Base-by-base conservation (phyloP, 352 stramenopile genomes). In the Halophytophthora polymorphica region DNA sequence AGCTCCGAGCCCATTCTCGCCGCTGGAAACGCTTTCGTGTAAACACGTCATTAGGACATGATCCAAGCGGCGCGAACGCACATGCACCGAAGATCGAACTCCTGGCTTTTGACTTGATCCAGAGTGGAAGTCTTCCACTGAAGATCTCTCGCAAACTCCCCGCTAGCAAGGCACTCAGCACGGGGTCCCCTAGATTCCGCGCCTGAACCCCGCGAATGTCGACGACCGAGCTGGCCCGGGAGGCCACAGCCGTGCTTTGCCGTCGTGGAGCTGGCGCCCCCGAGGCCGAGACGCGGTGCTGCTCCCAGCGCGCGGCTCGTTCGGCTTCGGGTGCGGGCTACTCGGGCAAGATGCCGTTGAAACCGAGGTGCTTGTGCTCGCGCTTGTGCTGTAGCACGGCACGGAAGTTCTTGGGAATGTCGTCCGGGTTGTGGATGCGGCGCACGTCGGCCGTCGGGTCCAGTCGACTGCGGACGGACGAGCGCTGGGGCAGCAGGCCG, bases 361-460 rank as follows among this genome's bases (percentile, higher is more conserved):
- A 73, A 4, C 50, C 55, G 29, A 52, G 59, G 21, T 59, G 49
- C 21, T 59, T 58, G 45, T 70, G 64, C n/a, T 72, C 59, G 25
- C 58, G 61, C 36, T 80, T 77, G 41, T 80, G 68, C 45, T 88
- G 73, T 35, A 90, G 42, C 45, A 85, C 73, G 8, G 66, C 54
- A 25, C 75, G 77, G 39, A 87, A 86, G 50, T 62, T 86, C 56
- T 91, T 91, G 31, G 80, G 80, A 34, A 91, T 82, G 34, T 86
- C 66, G 42, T 85, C 69, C 5, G 78, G 77, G 25, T 80, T 79
- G 64, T 91, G 76, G 38, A 89, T 77, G 14, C 80, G 71, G 22
- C 80, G 75, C 22, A 88, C 73, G 43, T 91, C 80, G 3, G 83
- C 66, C 29, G 69, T 79, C 34, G 73, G 73, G 38, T 91, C 80